Evolutionary conservation across 441 rosid genomes (phyloP).

Genomic region (Viola pubescens): DNA sequence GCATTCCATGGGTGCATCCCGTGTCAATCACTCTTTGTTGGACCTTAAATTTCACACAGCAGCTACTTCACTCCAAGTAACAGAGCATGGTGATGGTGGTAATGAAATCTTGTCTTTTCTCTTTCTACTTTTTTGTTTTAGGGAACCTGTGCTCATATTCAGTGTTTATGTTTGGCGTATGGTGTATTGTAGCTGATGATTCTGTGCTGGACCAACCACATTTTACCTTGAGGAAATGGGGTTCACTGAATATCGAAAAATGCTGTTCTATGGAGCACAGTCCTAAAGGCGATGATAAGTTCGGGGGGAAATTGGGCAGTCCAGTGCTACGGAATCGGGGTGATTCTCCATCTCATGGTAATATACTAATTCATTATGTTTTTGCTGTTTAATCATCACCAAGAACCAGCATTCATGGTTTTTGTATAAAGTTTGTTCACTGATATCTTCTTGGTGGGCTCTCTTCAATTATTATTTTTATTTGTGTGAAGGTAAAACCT

Average conservation of each 20-base stretch:
- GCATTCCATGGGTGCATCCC: slow-evolving; percentile 84
- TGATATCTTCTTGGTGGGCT: slow-evolving; percentile 8
- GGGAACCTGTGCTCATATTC: not conserved
- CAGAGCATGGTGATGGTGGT: slow-evolving; percentile 23
- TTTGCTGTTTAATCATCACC: not conserved
- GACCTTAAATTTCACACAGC: slow-evolving; percentile 76
- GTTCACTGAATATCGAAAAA: slow-evolving; percentile 28
- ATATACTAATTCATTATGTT: not conserved
- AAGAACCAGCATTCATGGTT: not conserved
- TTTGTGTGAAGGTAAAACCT: slow-evolving; percentile 23
- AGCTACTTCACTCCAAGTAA: slow-evolving; percentile 50
- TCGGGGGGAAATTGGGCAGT: slow-evolving; percentile 22
- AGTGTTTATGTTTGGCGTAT: not conserved
- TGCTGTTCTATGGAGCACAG: slow-evolving; percentile 25
- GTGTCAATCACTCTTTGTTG: slow-evolving; percentile 59
- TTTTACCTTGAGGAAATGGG: slow-evolving; percentile 73
- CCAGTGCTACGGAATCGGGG: slow-evolving; percentile 43
- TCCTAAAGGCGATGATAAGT: slow-evolving; percentile 24
- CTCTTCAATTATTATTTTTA: slow-evolving; percentile 15
- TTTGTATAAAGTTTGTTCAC: not conserved
- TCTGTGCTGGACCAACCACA: slow-evolving; percentile 37
- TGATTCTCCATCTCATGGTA: slow-evolving; percentile 43
- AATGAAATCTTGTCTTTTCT: not conserved
- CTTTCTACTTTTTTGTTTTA: slow-evolving; percentile 15
- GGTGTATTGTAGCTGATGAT: slow-evolving; percentile 29